A percentile compares a stretch with the other conserved stretches of the same genome.
These are phyloP conservation scores for Capniomyces stellatus DNA, from an alignment of 371 early-diverging fungal species.

Conservation along the genomic window DNA sequence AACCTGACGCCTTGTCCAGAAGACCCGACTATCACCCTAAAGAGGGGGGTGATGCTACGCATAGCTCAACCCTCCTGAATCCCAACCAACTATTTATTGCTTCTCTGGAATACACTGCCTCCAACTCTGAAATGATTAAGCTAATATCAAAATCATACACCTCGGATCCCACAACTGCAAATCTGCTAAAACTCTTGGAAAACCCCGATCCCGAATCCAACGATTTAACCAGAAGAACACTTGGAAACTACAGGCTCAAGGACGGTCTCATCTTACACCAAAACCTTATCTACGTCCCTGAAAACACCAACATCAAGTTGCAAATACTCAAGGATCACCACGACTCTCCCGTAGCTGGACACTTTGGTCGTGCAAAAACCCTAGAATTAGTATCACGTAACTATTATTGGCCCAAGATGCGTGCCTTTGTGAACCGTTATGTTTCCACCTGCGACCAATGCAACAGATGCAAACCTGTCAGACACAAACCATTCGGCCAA, in stretches of 20 bases:
- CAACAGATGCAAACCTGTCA: constrained; percentile 13
- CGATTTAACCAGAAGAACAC: not conserved
- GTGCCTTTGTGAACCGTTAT: constrained; percentile 17
- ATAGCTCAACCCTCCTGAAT: constrained; percentile 1
- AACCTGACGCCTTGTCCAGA: constrained; percentile 30
- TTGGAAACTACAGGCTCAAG: constrained; percentile 3
- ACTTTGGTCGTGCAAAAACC: constrained; percentile 27
- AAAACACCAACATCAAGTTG: constrained; percentile 6
- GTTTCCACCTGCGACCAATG: constrained; percentile 26
- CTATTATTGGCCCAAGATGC: constrained; percentile 29
- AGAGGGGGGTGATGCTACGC: constrained; percentile 6
- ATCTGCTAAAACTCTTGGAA: not conserved
- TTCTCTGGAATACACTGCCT: not conserved
- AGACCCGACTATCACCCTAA: constrained; percentile 3
- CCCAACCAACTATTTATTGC: not conserved
- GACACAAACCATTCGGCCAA: constrained; percentile 7
- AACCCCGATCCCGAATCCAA: not conserved
- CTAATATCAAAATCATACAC: not conserved
- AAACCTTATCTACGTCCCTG: constrained; percentile 12
- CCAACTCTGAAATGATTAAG: not conserved
- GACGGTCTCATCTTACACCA: constrained; percentile 10
- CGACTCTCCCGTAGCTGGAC: constrained; percentile 26
- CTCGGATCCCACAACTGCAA: not conserved
- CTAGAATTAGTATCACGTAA: constrained; percentile 12
- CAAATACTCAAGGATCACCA: constrained; percentile 14